Conservation (phyloP, 495 filamentous ascomycete genomes). For the Penicillium waksmanii region DNA sequence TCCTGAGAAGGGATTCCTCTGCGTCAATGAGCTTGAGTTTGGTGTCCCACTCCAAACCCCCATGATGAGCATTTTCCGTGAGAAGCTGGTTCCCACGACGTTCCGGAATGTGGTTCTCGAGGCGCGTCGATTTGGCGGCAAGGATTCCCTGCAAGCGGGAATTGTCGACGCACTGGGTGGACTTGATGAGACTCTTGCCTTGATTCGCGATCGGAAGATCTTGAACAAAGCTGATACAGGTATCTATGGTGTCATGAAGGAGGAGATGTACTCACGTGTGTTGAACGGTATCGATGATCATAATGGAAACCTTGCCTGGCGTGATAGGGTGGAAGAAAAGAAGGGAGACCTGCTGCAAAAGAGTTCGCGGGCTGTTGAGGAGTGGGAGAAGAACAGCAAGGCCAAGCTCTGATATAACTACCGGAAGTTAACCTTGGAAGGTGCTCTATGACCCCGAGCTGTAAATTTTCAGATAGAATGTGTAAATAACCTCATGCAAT, state of each 20-base stretch:
- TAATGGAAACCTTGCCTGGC: constrained; percentile 49
- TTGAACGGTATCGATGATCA: constrained; percentile 55
- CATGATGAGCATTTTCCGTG: constrained; percentile 73
- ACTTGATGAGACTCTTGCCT: constrained; percentile 56
- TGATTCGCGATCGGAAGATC: constrained; percentile 60
- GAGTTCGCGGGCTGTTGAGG: constrained; percentile 32
- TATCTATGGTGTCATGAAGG: constrained; percentile 69
- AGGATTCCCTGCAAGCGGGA: constrained; percentile 62
- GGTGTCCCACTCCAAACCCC: constrained; percentile 70
- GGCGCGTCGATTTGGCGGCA: constrained; percentile 63
- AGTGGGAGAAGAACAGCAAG: constrained; percentile 47
- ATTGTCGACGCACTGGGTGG: constrained; percentile 71
- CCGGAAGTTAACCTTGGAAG: background rate
- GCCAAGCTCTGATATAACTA: constrained; percentile 51
- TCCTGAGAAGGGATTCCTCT: constrained; percentile 66
- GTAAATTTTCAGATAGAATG: background rate
- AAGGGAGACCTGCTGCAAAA: constrained; percentile 31
- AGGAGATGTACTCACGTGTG: constrained; percentile 71
- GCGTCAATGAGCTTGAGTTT: constrained; percentile 79
- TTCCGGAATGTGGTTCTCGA: constrained; percentile 72
- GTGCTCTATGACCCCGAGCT: background rate
- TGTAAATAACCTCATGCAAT: constrained; percentile 4
- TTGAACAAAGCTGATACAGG: constrained; percentile 60
- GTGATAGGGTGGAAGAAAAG: constrained; percentile 37
- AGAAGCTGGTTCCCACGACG: constrained; percentile 58